Percentiles rank a stretch among this genome's conserved stretches.
These are phyloP conservation scores for Tephrocybe sp. DNA, from an alignment of 768 basidiomycete genomes.

Conservation along the genomic window DNA sequence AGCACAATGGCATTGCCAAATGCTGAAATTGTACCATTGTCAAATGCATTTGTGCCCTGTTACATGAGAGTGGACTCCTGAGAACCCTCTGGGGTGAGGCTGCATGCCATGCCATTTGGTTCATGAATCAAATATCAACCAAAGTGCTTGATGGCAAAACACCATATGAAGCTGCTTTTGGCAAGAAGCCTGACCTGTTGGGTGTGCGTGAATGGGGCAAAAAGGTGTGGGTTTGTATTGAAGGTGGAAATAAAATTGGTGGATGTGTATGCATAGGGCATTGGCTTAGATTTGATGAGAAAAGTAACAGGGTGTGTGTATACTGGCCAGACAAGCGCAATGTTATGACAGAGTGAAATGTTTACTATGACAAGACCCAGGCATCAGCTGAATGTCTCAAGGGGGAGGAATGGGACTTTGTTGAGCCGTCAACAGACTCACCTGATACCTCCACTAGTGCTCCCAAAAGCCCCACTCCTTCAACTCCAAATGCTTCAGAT, in stretches of 20 bases:
- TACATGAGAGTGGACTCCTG: slow-evolving; percentile 30
- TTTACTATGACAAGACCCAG: too few species aligned
- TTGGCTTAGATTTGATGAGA: too few species aligned
- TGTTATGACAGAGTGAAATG: too few species aligned
- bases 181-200: slow-evolving; percentile 4
- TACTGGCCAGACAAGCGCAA: too few species aligned
- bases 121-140: slow-evolving; percentile 1
- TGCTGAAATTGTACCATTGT: slow-evolving; percentile 35
- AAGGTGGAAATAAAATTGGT: too few species aligned
- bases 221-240: too few species aligned
- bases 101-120: neutral
- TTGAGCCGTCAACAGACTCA: too few species aligned
- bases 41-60: slow-evolving; percentile 32
- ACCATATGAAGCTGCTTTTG: slow-evolving; percentile 3
- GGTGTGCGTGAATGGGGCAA: neutral
- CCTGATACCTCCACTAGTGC: too few species aligned
- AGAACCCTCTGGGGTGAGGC: slow-evolving; percentile 11
- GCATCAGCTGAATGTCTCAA: too few species aligned
- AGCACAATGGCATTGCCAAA: slow-evolving; percentile 47
- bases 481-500: neutral
- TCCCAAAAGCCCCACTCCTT: neutral
- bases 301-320: too few species aligned
- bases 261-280: too few species aligned
- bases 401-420: too few species aligned
- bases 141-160: neutral